Percentiles rank a stretch among this genome's conserved stretches.
phyloP scores from a whole-genome alignment of 163 green algal species.

The Coccomyxa subellipsoidea region DNA sequence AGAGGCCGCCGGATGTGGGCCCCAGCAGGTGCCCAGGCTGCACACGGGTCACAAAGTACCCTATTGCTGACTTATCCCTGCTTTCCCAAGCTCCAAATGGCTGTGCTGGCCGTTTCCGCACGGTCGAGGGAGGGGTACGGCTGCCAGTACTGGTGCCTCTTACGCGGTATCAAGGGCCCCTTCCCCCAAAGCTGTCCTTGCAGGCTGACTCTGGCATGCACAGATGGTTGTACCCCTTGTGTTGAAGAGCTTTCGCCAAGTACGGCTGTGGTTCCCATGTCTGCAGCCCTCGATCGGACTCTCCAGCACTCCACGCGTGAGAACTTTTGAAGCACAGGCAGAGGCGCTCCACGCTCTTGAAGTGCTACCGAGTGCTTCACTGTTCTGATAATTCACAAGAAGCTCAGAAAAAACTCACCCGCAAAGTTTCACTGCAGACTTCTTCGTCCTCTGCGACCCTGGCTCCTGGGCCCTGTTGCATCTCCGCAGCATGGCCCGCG shows the following conservation, averaged over 20 bases:
- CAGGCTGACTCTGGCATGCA: not conserved
- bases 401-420: not conserved
- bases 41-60: not conserved
- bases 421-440: conserved; percentile 17
- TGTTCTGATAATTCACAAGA: not conserved
- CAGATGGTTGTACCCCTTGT: no score
- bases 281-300: no score
- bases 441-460: conserved; percentile 14
- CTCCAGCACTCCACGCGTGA: not conserved
- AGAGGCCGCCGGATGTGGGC: not conserved
- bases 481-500: not conserved
- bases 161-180: not conserved
- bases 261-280: no score
- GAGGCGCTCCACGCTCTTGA: not conserved
- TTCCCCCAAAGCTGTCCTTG: not conserved
- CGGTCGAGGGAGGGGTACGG: not conserved
- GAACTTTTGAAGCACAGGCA: not conserved
- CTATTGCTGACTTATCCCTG: not conserved
- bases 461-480: not conserved
- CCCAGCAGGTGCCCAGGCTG: not conserved
- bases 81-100: not conserved
- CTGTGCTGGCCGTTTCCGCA: not conserved
- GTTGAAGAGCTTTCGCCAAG: no score
- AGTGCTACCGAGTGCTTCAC: not conserved
- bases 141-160: not conserved